A percentile compares a stretch with the other conserved stretches of the same genome.
Evolutionary conservation across 441 rosid species (phyloP).

Genomic region (Bocquillonia castaneifolia): DNA sequence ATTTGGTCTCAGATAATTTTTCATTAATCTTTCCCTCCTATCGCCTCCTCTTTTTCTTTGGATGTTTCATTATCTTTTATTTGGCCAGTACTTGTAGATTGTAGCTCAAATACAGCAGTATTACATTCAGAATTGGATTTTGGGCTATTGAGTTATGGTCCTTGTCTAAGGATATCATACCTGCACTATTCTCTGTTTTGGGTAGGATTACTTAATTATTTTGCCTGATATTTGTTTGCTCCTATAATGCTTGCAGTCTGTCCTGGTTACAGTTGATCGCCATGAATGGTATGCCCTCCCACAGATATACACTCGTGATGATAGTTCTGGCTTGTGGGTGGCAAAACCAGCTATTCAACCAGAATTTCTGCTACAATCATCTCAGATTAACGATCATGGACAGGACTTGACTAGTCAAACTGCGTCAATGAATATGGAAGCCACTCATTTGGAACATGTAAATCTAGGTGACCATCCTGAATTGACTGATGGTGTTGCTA

Average conservation of each 20-base stretch:
- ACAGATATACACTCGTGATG: conserved; percentile 87
- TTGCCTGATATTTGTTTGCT: neutral
- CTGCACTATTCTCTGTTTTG: neutral
- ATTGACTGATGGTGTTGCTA: conserved; percentile 50
- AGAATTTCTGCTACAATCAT: conserved; percentile 31
- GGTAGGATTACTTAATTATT: neutral
- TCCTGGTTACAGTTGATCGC: conserved; percentile 84
- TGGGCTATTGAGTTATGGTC: neutral
- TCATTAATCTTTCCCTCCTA: neutral
- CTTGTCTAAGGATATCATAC: neutral
- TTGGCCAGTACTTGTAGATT: too few relatives aligned
- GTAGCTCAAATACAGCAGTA: too few relatives aligned
- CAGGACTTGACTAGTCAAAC: conserved; percentile 29
- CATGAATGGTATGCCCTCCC: conserved; percentile 99
- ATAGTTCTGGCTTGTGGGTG: conserved; percentile 83
- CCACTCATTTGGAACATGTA: conserved; percentile 37
- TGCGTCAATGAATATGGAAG: conserved; percentile 36
- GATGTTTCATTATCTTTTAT: neutral
- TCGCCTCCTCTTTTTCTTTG: neutral
- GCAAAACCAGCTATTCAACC: conserved; percentile 58
- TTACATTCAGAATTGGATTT: neutral
- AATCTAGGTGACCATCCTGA: conserved; percentile 50
- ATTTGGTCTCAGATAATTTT: neutral
- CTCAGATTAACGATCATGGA: conserved; percentile 30
- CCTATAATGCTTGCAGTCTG: conserved; percentile 62